Evolutionary conservation across 169 alveolate species (phyloP).

Genomic region (Plasmodium gonderi): DNA sequence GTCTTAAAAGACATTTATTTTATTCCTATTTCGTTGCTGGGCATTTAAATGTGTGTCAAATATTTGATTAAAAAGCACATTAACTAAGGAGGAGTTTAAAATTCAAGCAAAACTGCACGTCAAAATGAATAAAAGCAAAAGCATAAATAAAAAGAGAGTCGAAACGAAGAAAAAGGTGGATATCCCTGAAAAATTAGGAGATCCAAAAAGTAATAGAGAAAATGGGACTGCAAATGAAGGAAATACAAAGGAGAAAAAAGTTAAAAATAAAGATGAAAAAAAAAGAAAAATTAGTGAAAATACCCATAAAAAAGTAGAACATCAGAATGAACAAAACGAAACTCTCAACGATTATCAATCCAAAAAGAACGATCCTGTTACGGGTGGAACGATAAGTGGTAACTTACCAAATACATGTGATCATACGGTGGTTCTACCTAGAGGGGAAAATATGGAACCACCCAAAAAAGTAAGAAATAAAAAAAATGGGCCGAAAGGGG

Average conservation of each 20-base stretch:
- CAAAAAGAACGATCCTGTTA: not conserved
- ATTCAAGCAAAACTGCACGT: too few relatives aligned
- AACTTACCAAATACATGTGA: not conserved
- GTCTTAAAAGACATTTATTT: not conserved
- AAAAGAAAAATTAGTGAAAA: not conserved
- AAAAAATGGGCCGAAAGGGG: not conserved
- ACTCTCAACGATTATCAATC: not conserved
- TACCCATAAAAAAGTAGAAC: not conserved
- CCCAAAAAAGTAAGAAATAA: not conserved
- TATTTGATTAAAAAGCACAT: too few relatives aligned
- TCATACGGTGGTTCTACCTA: not conserved
- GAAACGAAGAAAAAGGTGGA: not conserved
- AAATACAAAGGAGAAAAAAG: not conserved
- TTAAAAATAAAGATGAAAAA: not conserved
- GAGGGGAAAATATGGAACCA: not conserved
- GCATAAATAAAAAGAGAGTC: slow-evolving; percentile 2
- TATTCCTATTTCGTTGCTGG: not conserved
- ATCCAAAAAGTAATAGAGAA: not conserved
- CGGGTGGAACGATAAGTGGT: not conserved
- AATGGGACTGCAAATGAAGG: not conserved
- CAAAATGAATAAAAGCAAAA: not conserved
- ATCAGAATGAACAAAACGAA: not conserved
- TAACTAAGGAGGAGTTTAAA: too few relatives aligned
- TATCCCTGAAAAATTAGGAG: not conserved
- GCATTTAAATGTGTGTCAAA: not conserved